These are phyloP conservation scores for Echeveria elegans DNA, from an alignment of 164 flowering plant species.

Conservation along the genomic window DNA sequence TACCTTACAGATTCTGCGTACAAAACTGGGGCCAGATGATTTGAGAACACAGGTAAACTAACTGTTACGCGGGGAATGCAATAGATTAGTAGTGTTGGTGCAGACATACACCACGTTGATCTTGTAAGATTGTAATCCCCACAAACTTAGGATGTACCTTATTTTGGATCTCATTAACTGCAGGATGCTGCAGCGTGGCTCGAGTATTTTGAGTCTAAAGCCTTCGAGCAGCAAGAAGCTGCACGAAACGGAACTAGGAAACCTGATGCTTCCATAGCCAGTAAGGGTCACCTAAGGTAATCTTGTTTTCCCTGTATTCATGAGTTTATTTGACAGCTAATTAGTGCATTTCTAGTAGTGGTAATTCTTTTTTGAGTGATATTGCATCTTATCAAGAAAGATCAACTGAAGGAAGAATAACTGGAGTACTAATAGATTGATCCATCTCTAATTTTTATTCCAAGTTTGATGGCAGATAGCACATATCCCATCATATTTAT, in stretches of 20 bases:
- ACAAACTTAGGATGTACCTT: background rate
- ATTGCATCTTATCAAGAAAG: background rate
- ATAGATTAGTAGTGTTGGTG: background rate
- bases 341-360: background rate
- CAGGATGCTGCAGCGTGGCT: conserved; percentile 99
- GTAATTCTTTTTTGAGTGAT: background rate
- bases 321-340: background rate
- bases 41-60: conserved; percentile 69
- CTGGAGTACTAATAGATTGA: too few species aligned
- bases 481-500: too few species aligned
- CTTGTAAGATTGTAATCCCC: background rate
- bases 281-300: conserved; percentile 97
- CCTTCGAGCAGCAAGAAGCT: conserved; percentile 99
- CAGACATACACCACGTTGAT: background rate
- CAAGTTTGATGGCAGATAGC: background rate
- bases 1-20: conserved; percentile 80
- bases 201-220: conserved; percentile 98
- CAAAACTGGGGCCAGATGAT: conserved; percentile 85
- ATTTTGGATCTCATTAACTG: conserved; percentile 7
- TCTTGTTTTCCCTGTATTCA: background rate
- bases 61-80: background rate
- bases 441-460: background rate
- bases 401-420: too few species aligned
- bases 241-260: conserved; percentile 90
- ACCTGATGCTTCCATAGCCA: conserved; percentile 99